Evolutionary conservation across 192 early-diverging fungal genomes (phyloP).

Genomic region (Gonapodya sp.): DNA sequence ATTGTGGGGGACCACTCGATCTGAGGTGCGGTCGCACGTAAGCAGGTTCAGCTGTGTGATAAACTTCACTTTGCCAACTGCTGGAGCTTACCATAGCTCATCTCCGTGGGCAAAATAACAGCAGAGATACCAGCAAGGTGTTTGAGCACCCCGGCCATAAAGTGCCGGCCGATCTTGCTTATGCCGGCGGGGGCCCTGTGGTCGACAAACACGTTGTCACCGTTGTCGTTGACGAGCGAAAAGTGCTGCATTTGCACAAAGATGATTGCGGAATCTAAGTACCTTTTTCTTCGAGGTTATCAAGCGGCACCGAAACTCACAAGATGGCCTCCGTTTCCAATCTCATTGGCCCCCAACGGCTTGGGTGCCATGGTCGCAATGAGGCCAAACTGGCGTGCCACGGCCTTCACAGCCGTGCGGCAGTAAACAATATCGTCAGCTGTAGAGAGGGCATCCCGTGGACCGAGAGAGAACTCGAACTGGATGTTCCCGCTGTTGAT

Average conservation of each 20-base stretch:
- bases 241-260: background rate
- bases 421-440: conserved; percentile 8
- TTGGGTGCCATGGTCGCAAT: conserved; percentile 8
- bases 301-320: background rate
- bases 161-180: background rate
- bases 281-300: too few species aligned
- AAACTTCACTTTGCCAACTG: background rate
- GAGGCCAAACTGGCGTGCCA: background rate
- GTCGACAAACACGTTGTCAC: background rate
- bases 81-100: conserved; percentile 1
- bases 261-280: too few species aligned
- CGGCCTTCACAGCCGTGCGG: conserved; percentile 6
- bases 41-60: background rate
- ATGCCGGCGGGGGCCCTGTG: background rate
- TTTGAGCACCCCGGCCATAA: conserved; percentile 6
- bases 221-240: background rate
- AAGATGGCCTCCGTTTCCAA: conserved; percentile 3
- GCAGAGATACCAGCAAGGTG: background rate
- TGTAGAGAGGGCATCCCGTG: background rate
- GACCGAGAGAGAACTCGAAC: conserved; percentile 6
- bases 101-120: background rate
- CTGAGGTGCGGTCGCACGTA: background rate
- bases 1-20: background rate
- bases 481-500: conserved; percentile 13
- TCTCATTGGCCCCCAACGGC: conserved; percentile 3